Evolutionary conservation across 2,329 filamentous ascomycete species (phyloP).

Genomic region (Penicillium sp.): DNA sequence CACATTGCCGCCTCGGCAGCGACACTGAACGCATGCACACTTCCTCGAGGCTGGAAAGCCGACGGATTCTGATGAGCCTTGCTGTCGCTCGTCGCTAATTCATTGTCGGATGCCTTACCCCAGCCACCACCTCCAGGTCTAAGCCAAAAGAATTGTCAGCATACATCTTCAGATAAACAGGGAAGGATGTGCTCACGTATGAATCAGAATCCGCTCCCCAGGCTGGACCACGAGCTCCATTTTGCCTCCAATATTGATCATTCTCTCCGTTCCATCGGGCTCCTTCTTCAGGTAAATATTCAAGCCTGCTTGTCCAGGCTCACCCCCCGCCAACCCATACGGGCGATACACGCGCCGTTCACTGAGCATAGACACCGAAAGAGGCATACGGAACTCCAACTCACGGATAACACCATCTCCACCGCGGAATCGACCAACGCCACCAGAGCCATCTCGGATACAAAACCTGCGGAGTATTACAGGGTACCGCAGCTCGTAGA

Average conservation of each 20-base stretch:
- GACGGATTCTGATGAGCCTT: background rate
- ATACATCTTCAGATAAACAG: background rate
- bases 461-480: constrained; percentile 63
- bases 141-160: background rate
- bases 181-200: constrained; percentile 4
- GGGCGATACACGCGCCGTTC: constrained; percentile 15
- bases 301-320: constrained; percentile 62
- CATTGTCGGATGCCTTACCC: constrained; percentile 1
- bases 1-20: constrained; percentile 6
- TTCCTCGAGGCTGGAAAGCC: constrained; percentile 6
- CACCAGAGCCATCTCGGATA: constrained; percentile 55
- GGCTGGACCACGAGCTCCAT: constrained; percentile 18
- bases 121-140: constrained; percentile 15
- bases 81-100: background rate
- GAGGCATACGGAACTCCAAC: constrained; percentile 56
- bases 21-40: constrained; percentile 7
- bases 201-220: constrained; percentile 29
- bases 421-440: constrained; percentile 55
- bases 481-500: constrained; percentile 69
- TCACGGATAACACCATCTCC: constrained; percentile 70
- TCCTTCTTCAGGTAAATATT: constrained; percentile 62
- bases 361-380: constrained; percentile 17
- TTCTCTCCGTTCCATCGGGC: constrained; percentile 10
- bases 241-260: constrained; percentile 18
- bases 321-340: constrained; percentile 58